phyloP scores from a whole-genome alignment of 2,329 filamentous ascomycete genomes.

The Neoascochyta sp. region DNA sequence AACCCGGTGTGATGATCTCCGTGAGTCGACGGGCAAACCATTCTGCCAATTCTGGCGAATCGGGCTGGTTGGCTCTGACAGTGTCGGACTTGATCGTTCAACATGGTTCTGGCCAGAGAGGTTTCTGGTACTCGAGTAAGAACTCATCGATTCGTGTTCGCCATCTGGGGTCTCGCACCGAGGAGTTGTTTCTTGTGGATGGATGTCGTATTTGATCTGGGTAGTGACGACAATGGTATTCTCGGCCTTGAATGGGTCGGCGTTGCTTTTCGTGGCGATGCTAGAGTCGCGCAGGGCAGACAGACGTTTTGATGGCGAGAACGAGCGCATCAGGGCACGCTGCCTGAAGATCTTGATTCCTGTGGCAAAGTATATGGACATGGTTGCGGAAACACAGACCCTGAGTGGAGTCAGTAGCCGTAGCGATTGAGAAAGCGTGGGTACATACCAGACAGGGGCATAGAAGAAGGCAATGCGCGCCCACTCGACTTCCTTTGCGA shows the following conservation, averaged over 20 bases:
- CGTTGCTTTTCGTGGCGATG: too few relatives aligned
- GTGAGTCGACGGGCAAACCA: too few relatives aligned
- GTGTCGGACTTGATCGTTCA: too few relatives aligned
- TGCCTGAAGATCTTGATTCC: conserved; percentile 66
- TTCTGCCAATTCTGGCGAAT: too few relatives aligned
- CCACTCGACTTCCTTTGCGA: conserved; percentile 62
- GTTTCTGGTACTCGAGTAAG: conserved; percentile 26
- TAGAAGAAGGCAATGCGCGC: conserved; percentile 75
- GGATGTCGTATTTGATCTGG: conserved; percentile 58
- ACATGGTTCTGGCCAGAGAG: conserved; percentile 2
- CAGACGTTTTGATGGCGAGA: conserved; percentile 12
- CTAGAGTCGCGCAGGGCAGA: too few relatives aligned
- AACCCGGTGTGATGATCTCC: too few relatives aligned
- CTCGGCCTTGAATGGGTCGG: conserved; percentile 38
- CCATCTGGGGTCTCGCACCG: conserved; percentile 5
- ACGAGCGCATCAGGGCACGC: conserved; percentile 50
- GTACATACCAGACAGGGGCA: conserved; percentile 60
- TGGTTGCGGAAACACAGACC: conserved; percentile 57
- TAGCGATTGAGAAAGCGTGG: not conserved
- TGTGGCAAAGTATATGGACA: conserved; percentile 64
- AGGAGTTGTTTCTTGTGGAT: conserved; percentile 42
- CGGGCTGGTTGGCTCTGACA: too few relatives aligned
- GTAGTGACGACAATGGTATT: conserved; percentile 52
- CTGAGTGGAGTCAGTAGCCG: conserved; percentile 15
- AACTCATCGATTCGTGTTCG: conserved; percentile 23